Conservation (phyloP, 2,329 filamentous ascomycete genomes). For the Capronia coronata region DNA sequence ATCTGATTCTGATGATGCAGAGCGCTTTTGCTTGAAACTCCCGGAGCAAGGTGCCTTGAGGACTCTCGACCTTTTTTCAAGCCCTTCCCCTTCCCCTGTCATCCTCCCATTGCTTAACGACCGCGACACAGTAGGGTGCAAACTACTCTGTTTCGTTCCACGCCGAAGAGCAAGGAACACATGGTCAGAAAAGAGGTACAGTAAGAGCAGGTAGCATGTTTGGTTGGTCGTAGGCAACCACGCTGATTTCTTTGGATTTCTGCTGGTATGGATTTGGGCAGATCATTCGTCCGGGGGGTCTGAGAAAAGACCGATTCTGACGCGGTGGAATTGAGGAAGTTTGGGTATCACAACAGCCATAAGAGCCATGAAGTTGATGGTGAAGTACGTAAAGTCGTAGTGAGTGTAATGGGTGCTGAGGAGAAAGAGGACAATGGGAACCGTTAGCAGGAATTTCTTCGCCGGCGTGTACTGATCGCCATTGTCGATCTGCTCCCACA, state of each 20-base stretch:
- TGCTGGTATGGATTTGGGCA: not conserved
- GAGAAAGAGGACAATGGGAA: constrained; percentile 89
- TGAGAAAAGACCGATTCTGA: constrained; percentile 69
- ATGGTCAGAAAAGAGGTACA: not conserved
- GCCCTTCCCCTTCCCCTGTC: not conserved
- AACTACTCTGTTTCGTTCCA: not conserved
- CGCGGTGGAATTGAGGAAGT: constrained; percentile 75
- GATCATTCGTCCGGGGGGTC: constrained; percentile 56
- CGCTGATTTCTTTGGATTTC: not conserved
- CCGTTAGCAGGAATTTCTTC: constrained; percentile 94
- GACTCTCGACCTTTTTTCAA: not conserved
- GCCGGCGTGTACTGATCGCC: constrained; percentile 97
- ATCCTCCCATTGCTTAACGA: not conserved
- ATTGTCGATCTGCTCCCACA: constrained; percentile 99
- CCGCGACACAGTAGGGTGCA: not conserved
- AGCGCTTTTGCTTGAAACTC: not conserved
- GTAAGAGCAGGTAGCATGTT: too few species aligned
- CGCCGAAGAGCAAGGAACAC: not conserved
- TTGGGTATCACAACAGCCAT: constrained; percentile 93
- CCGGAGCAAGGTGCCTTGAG: not conserved
- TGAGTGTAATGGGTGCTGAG: constrained; percentile 98
- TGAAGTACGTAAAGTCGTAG: constrained; percentile 94
- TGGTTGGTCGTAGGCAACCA: not conserved
- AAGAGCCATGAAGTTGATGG: constrained; percentile 91
- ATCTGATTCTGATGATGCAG: not conserved